Evolutionary conservation across 768 basidiomycete species (phyloP).

Genomic region (Lentinula lateritia): DNA sequence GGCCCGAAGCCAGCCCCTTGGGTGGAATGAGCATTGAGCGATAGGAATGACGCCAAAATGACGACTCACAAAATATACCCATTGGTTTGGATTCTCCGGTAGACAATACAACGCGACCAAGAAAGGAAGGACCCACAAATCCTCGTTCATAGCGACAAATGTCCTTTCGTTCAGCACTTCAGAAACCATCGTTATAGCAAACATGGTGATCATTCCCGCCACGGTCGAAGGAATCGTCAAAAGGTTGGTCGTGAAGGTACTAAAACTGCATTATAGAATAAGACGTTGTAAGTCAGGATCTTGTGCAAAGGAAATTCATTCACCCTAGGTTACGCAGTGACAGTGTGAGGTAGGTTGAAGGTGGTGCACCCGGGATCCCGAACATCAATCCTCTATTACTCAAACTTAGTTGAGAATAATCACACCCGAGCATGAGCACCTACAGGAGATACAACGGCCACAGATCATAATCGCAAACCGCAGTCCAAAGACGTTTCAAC

Average conservation of each 20-base stretch:
- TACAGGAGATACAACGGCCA: slow-evolving; percentile 61
- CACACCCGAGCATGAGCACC: neutral
- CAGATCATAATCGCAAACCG: slow-evolving; percentile 55
- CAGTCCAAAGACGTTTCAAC: slow-evolving; percentile 42
- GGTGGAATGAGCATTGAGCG: neutral
- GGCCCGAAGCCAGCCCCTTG: slow-evolving; percentile 36
- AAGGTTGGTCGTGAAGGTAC: slow-evolving; percentile 55
- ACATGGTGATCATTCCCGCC: slow-evolving; percentile 47
- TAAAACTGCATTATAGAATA: slow-evolving; percentile 33
- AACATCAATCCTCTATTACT: slow-evolving; percentile 43
- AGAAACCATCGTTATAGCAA: slow-evolving; percentile 42
- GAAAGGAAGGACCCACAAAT: slow-evolving; percentile 59
- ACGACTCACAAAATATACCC: slow-evolving; percentile 44
- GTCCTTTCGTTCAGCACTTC: slow-evolving; percentile 51
- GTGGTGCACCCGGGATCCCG: slow-evolving; percentile 42
- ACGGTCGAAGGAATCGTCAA: slow-evolving; percentile 53
- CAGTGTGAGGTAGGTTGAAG: slow-evolving; percentile 53
- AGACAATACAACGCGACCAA: slow-evolving; percentile 49
- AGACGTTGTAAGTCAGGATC: neutral
- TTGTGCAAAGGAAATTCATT: neutral
- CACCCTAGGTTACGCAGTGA: slow-evolving; percentile 50
- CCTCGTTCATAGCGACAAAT: slow-evolving; percentile 45
- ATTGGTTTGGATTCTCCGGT: slow-evolving; percentile 42
- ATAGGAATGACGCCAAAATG: neutral
- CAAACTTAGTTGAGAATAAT: neutral